Conservation (phyloP, 176 grass and related monocot genomes). For the Aegilops bicornis region DNA sequence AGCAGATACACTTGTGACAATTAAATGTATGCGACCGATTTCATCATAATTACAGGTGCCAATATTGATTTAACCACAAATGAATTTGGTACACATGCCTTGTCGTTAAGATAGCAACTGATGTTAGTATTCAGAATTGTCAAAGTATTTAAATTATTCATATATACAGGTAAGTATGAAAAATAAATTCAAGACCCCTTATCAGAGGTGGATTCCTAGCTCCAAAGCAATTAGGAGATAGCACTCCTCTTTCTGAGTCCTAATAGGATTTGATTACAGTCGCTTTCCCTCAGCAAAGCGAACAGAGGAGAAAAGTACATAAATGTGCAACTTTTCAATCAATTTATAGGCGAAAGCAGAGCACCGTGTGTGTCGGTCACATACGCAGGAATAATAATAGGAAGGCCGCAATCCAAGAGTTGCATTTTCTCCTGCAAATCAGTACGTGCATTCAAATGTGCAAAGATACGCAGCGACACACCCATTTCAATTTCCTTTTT, state of each 20-base stretch:
- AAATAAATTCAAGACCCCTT: background rate
- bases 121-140: background rate
- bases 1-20: background rate
- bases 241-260: background rate
- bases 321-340: background rate
- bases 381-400: slow-evolving; percentile 94
- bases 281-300: background rate
- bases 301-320: background rate
- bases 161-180: background rate
- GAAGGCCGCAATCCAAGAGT: slow-evolving; percentile 80
- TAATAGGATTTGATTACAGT: background rate
- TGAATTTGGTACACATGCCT: background rate
- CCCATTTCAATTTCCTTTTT: too few relatives aligned
- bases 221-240: background rate
- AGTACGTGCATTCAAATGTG: background rate
- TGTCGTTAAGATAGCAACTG: background rate
- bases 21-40: background rate
- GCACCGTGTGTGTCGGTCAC: background rate
- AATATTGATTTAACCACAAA: background rate
- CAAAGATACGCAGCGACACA: background rate
- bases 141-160: background rate
- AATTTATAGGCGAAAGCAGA: background rate
- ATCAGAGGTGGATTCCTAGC: background rate
- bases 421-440: slow-evolving; percentile 57
- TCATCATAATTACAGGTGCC: background rate